A percentile compares a stretch with the other conserved stretches of the same genome.
Conservation (phyloP, 2,329 filamentous ascomycete genomes). For the Acrocalymma vagum region DNA sequence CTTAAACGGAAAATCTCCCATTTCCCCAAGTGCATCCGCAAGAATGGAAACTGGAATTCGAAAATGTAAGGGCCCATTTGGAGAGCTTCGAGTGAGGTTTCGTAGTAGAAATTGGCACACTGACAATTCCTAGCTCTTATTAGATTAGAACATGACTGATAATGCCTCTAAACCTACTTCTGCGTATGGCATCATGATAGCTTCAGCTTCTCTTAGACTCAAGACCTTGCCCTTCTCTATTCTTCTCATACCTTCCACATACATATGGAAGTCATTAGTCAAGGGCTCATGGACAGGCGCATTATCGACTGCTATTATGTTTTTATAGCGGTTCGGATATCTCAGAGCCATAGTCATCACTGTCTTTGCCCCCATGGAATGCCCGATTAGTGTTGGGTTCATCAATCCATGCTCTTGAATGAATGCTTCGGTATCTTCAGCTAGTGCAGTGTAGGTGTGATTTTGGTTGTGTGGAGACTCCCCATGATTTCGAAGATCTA, state of each 20-base stretch:
- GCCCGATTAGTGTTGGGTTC: conserved; percentile 82
- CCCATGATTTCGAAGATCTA: conserved; percentile 94
- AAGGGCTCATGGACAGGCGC: conserved; percentile 84
- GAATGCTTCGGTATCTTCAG: conserved; percentile 82
- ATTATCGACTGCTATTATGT: conserved; percentile 88
- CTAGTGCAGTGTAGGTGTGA: conserved; percentile 85
- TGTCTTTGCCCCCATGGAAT: conserved; percentile 96
- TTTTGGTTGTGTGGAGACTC: conserved; percentile 79
- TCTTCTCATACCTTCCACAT: conserved; percentile 83
- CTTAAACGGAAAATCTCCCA: conserved; percentile 90
- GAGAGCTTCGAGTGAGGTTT: conserved; percentile 72
- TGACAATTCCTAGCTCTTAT: conserved; percentile 71
- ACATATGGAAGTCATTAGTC: conserved; percentile 77
- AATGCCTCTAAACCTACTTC: no score
- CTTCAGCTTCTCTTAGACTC: conserved; percentile 79
- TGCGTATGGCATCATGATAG: conserved; percentile 79
- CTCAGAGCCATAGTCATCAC: conserved; percentile 86
- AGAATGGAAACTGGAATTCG: conserved; percentile 80
- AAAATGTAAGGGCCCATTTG: conserved; percentile 71
- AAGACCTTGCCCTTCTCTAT: conserved; percentile 75
- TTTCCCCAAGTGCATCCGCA: conserved; percentile 71
- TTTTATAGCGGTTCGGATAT: conserved; percentile 71
- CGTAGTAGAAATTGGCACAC: conserved; percentile 93
- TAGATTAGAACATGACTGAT: no score
- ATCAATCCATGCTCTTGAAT: conserved; percentile 75